A percentile compares a stretch with the other conserved stretches of the same genome.
Conservation (phyloP, 2,329 filamentous ascomycete species). For the Colletotrichum scovillei region DNA sequence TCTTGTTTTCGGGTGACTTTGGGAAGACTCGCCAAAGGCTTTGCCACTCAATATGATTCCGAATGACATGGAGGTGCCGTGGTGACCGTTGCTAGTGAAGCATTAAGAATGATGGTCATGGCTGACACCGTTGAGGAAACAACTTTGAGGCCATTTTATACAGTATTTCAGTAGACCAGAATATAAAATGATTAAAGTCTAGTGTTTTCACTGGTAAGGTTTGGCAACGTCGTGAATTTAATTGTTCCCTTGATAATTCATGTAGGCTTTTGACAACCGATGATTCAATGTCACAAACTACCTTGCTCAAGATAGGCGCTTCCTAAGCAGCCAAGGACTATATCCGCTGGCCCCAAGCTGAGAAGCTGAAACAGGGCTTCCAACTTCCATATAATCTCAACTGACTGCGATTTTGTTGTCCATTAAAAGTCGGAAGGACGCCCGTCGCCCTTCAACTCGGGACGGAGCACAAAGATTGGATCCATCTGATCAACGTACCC, state of each 20-base stretch:
- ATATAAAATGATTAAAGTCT: no score
- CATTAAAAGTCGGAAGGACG: conserved; percentile 16
- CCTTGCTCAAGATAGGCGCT: no score
- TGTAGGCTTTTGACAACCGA: background rate
- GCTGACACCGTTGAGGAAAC: no score
- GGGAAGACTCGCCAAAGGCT: background rate
- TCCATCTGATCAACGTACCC: conserved; percentile 26
- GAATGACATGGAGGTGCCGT: no score
- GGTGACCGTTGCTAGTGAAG: no score
- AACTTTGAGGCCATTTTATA: no score
- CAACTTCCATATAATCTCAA: background rate
- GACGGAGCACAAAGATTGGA: conserved; percentile 21
- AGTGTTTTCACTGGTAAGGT: no score
- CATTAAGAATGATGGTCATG: no score
- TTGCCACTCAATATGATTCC: background rate
- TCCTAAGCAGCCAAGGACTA: no score
- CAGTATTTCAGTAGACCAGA: no score
- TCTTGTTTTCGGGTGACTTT: background rate
- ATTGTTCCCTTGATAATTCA: background rate
- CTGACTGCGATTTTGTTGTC: background rate
- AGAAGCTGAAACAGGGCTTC: background rate
- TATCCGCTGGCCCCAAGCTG: no score
- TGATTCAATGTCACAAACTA: background rate
- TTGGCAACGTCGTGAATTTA: background rate
- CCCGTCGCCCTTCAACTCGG: conserved; percentile 21